Base-by-base conservation (phyloP, 805 yeast genomes). In the Wickerhamiella dianesei region DNA sequence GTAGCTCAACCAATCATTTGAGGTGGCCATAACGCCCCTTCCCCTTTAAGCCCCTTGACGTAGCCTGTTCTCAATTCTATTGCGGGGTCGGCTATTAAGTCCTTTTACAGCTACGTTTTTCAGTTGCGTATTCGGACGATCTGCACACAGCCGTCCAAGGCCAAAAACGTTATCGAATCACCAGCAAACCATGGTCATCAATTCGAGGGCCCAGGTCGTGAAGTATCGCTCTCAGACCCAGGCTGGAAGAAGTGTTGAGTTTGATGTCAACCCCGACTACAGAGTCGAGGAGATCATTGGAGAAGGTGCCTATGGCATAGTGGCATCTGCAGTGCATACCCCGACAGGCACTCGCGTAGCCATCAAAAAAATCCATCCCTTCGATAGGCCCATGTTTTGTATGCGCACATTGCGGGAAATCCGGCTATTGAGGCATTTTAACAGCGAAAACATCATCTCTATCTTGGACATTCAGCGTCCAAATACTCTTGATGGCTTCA, bases 261-360 rank as follows among this genome's bases (percentile, higher is more conserved):
- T 89, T 71, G 85, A 86, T 62, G 89, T 89, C 21, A 79, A 88
- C 22, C 83, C 82, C 51, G 87, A 84, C 59, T 89, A 88, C 64
- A 86, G 86, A 62, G 78, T 89, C 42, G 70, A 80, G 44, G 86
- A 84, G 54, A 75, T 89, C 14, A 79, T 89, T 1, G 97, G 97
- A 6, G 95, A 87, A 64, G 97, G 97, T 17, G 96, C 97, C 0
- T 89, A 89, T 60, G 97, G 97, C 4, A 78, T 88, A 12, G 97
- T 89, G 9, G 66, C 96, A 63, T 77, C 89, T 9, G 96, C 96
- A 0, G 65, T 79, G 9, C 95, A 89, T 64, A 75, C 76, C 58
- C 95, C 95, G 4, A 75, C 92, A 1, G 80, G 81, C 46, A 88
- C 82, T 55, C 77, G 77, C 53, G 96, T 89, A n/a, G 97, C 97